Conservation (phyloP, 805 yeast genomes). For the Wickerhamiella slavikovae region DNA sequence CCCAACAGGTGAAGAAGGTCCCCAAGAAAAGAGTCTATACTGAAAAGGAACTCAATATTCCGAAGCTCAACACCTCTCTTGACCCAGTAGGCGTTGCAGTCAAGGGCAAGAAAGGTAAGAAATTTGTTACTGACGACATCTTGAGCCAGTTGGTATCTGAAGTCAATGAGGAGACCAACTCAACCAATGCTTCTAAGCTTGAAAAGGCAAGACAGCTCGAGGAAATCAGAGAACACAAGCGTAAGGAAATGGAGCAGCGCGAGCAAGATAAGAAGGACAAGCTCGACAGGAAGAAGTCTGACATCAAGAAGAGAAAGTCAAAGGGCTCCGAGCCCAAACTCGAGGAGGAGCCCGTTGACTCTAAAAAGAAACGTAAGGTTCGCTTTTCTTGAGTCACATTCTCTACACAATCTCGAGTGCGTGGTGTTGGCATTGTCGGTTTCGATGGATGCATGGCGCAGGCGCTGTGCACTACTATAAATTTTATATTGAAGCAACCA, state of each 20-base stretch:
- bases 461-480: no score
- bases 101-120: slow-evolving; percentile 65
- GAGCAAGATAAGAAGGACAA: slow-evolving; percentile 50
- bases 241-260: slow-evolving; percentile 69
- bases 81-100: slow-evolving; percentile 63
- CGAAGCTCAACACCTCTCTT: slow-evolving; percentile 61
- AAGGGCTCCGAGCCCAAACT: background rate
- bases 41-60: slow-evolving; percentile 65
- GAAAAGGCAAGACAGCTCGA: slow-evolving; percentile 81
- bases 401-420: no score
- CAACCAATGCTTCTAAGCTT: slow-evolving; percentile 63
- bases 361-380: background rate
- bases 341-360: background rate
- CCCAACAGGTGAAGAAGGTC: slow-evolving; percentile 5
- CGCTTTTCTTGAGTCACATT: slow-evolving; percentile 30
- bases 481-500: no score
- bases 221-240: slow-evolving; percentile 69
- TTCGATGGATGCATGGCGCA: no score
- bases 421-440: no score
- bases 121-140: slow-evolving; percentile 39
- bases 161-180: slow-evolving; percentile 66
- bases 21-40: slow-evolving; percentile 24
- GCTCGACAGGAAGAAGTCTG: slow-evolving; percentile 57
- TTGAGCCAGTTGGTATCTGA: slow-evolving; percentile 54
- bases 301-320: slow-evolving; percentile 27